Conservation (phyloP, 768 basidiomycete genomes). For the Amanita exitialis region DNA sequence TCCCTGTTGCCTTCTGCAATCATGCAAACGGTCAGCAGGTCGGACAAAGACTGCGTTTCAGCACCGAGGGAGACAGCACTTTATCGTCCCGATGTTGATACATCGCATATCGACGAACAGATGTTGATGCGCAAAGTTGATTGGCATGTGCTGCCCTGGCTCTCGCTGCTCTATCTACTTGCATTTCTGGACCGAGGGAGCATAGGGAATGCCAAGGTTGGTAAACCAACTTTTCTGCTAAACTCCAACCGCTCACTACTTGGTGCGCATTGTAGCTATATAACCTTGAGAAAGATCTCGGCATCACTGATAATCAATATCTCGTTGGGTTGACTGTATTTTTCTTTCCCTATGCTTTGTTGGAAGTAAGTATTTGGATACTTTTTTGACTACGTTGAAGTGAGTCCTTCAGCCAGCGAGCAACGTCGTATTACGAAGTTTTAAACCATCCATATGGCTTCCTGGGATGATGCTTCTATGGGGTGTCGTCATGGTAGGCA, state of each 20-base stretch:
- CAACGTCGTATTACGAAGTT: constrained; percentile 46
- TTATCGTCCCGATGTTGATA: constrained; percentile 44
- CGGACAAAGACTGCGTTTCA: neutral
- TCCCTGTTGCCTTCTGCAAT: too few species aligned
- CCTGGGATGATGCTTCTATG: constrained; percentile 38
- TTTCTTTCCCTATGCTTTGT: constrained; percentile 65
- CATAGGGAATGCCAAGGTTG: too few species aligned
- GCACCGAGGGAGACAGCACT: neutral
- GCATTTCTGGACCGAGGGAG: too few species aligned
- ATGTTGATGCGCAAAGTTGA: constrained; percentile 54
- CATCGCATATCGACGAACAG: constrained; percentile 41
- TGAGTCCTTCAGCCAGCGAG: constrained; percentile 39
- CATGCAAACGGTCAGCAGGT: too few species aligned
- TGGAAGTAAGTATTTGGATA: constrained; percentile 39
- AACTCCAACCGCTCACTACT: neutral
- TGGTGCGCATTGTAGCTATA: constrained; percentile 43
- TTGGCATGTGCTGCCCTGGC: constrained; percentile 63
- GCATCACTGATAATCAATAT: constrained; percentile 56
- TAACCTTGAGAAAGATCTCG: constrained; percentile 41
- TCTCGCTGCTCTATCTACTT: constrained; percentile 57
- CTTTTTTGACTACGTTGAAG: neutral
- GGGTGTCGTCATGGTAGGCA: constrained; percentile 37
- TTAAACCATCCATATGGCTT: constrained; percentile 62
- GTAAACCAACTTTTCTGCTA: constrained; percentile 25
- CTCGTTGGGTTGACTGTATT: constrained; percentile 62